Base-by-base conservation (phyloP, 768 basidiomycete species). In the Boletus rubroflammeus region DNA sequence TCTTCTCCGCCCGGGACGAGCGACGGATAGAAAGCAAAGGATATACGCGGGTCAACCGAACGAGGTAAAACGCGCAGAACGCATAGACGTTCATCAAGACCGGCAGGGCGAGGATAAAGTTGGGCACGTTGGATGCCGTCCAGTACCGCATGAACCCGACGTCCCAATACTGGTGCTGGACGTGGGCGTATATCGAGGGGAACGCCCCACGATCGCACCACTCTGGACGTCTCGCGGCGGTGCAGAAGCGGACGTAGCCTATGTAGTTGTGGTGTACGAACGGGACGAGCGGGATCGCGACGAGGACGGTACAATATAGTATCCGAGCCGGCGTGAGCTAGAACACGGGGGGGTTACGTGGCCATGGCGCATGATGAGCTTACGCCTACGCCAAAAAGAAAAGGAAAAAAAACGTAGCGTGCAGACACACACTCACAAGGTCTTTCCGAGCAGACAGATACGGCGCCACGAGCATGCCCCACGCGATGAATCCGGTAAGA, bases 111-210 rank as follows among this genome's bases (percentile, higher is more conserved):
- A 98, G 76, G 55, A 92, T 58, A 66, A 98, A 90, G 70, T 98
- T 97, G 43, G 97, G 97, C 2, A 93, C 62, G 70, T 99, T 95
- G 29, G 79, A 72, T 23, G 74, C 56, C 0, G 86, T 86, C 92
- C 92, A 99, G 70, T 98, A 98, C 3, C 77, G 81, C 56, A 99
- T 70, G 59, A 95, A 82, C 15, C 95, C 93, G 41, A 80, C 74
- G 66, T 88, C 78, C 97, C 96, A 99, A 69, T 98, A 98, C 50
- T 79, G 76, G 5, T 72, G 72, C 67, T 99, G 96, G 2, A 89
- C 88, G 64, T 91, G 81, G 10, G 81, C 73, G 69, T 98, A 99
- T 51, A 92, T 83, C 14, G 83, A 81, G 0, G 93, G 93, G 6
- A 83, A 63, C 23, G 66, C 54, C 6, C 19, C 45, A 3, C 13